Base-by-base conservation (phyloP, 108 stramenopile genomes). In the Cylindrotheca fusiformis region DNA sequence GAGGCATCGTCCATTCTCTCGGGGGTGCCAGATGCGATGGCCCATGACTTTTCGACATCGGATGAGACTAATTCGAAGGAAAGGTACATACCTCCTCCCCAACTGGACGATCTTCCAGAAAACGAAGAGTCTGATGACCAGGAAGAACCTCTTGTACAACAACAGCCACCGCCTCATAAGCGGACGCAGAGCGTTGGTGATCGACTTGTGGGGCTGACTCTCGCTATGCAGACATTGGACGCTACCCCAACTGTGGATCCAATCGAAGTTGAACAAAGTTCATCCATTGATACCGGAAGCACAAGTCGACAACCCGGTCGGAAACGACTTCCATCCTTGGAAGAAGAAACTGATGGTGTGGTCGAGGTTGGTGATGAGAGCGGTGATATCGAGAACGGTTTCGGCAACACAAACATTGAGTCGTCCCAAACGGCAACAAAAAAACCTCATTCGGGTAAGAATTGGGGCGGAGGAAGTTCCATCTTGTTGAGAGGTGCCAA, bases 31-130 rank as follows among this genome's bases (percentile, higher is more conserved):
- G 55, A 48, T 8, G 6, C 24, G 10, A 10, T 66, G 24, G 47
- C 45, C 10, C 65, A 66, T 55, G 65, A 66, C 36, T 66, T 66
- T 48, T 66, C 65, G 47, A 20, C 28, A 17, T 47, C 48, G 8
- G 33, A 20, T 2, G 51, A 52, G 24, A 41, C 6, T 14, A 41
- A 6, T 14, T 10, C 10, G 6, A 14, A 41, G 10, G n/a, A n/a
- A n/a, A n/a, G n/a, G n/a, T n/a, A n/a, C n/a, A n/a, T n/a, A n/a
- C n/a, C n/a, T n/a, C n/a, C n/a, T n/a, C 14, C 36, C 10, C 6
- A 41, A 41, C 6, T 10, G 36, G 14, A 6, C 36, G 36, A 41
- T 14, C 10, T 10, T 6, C 10, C 6, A 41, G 36, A 41, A 14
- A 41, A 41, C 6, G n/a, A n/a, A n/a, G n/a, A n/a, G n/a, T 41